Conservation (phyloP, 1,284 basidiomycete genomes). For the Schizophyllum commune region DNA sequence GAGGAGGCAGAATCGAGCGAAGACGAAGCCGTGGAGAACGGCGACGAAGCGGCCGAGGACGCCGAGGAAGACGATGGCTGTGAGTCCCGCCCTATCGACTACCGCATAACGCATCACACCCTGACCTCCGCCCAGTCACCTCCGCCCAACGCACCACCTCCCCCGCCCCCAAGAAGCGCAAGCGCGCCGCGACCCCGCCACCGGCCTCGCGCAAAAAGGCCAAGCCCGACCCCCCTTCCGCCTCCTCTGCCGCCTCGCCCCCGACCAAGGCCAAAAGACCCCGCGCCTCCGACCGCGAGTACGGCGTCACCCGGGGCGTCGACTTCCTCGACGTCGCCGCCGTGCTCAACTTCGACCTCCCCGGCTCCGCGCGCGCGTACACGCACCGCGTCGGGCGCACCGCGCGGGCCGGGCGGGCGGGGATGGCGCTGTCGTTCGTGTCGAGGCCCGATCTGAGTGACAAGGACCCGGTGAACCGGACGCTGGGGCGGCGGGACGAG, state of each 20-base stretch:
- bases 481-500: conserved; percentile 71
- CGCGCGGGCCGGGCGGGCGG: conserved; percentile 90
- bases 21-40: no score
- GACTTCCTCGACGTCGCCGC: conserved; percentile 98
- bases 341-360: conserved; percentile 98
- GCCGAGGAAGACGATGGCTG: conserved; percentile 33
- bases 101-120: conserved; percentile 22
- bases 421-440: conserved; percentile 89
- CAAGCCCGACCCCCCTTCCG: conserved; percentile 3
- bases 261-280: conserved; percentile 20
- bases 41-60: conserved; percentile 27
- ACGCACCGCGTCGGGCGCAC: conserved; percentile 96
- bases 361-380: conserved; percentile 83
- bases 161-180: conserved; percentile 26
- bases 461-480: conserved; percentile 42
- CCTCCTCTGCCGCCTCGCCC: conserved; percentile 2
- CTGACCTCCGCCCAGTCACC: no score
- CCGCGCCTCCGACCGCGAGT: conserved; percentile 59
- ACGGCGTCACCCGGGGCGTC: conserved; percentile 92
- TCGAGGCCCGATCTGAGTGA: conserved; percentile 49
- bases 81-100: not conserved
- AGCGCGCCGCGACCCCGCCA: conserved; percentile 26
- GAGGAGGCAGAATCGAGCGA: conserved; percentile 20
- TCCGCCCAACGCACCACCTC: conserved; percentile 44
- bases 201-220: conserved; percentile 11